Evolutionary conservation across 2,329 filamentous ascomycete species (phyloP), one percentile per base, ranked within the genome.

Genomic region (Fusarium decemcellulare): DNA sequence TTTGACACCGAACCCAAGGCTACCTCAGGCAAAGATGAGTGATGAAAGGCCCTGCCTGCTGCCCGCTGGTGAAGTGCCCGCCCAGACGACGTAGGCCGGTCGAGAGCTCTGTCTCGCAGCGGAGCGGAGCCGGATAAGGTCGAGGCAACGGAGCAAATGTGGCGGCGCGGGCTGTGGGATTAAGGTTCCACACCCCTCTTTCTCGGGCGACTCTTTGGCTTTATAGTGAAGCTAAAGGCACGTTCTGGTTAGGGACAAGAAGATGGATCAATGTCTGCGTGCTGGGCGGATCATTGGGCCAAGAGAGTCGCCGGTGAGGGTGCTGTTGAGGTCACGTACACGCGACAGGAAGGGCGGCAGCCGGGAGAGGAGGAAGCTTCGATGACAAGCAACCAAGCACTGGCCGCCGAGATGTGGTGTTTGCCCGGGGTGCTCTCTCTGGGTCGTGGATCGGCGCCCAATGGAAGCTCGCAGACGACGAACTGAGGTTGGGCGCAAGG

Each of bases 101-200:
- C 52, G 56, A 68, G 65, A 59, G 65, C 63, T 66, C 46, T 46
- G 44, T 65, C 29, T 27, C 53, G 40, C 57, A 52, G 55, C 34
- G 61, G 42, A 60, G 69, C 61, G 64, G 60, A 70, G 70, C 71
- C 71, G 63, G 68, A 70, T 71, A 71, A 72, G 69, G 61, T 67
- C 59, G 64, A 70, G 63, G 62, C 55, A 59, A 67, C 53, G 64
- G 50, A 65, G 59, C 58, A 69, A 51, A 59, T 37, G 72, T 74
- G 71, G 68, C 65, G 72, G 70, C 67, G 65, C 64, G 63, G 60
- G 69, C 69, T 64, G 67, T 55, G 55, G 40, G 66, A 66, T 71
- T 71, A 72, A 75, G 72, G 72, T 75, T 74, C 67, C 72, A 74
- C 72, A 65, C 72, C 72, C 69, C 67, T 71, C 62, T 61, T 54